phyloP scores from a whole-genome alignment of 805 yeast species.

The Schwanniomyces yamadae region DNA sequence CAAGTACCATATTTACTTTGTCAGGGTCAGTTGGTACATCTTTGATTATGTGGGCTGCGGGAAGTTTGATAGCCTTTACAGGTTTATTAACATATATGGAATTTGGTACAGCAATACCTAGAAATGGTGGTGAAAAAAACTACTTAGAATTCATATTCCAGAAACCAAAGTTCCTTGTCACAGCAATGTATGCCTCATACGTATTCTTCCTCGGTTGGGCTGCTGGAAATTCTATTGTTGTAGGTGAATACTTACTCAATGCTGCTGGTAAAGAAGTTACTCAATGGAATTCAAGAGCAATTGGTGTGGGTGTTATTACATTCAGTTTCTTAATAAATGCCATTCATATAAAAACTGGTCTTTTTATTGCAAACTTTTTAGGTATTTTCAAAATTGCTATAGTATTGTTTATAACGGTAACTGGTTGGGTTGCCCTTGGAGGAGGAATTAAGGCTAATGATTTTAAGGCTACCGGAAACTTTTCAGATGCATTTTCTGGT shows the following conservation, averaged over 20 bases:
- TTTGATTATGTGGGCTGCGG: constrained; percentile 71
- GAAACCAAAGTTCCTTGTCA: constrained; percentile 66
- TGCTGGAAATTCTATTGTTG: constrained; percentile 76
- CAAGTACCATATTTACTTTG: constrained; percentile 56
- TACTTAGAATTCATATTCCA: constrained; percentile 70
- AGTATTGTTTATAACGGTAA: constrained; percentile 64
- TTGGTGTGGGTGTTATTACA: constrained; percentile 72
- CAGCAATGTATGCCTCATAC: constrained; percentile 63
- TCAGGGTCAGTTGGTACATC: constrained; percentile 74
- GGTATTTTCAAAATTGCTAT: constrained; percentile 76
- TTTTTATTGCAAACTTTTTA: constrained; percentile 58
- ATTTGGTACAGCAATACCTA: constrained; percentile 71
- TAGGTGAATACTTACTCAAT: constrained; percentile 71
- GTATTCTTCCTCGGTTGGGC: constrained; percentile 83
- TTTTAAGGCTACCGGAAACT: constrained; percentile 55
- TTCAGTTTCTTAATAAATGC: constrained; percentile 68
- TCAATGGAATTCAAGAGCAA: constrained; percentile 74
- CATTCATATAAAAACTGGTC: constrained; percentile 61
- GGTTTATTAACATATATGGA: constrained; percentile 71
- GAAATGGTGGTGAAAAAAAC: constrained; percentile 86
- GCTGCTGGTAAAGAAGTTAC: constrained; percentile 71
- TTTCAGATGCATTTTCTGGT: constrained; percentile 57
- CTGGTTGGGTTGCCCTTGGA: constrained; percentile 83
- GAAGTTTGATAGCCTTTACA: constrained; percentile 61
- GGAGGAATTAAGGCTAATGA: constrained; percentile 58